These are phyloP conservation scores for Diacronema lutheri DNA, from an alignment of 78 protist genomes.

Conservation along the genomic window DNA sequence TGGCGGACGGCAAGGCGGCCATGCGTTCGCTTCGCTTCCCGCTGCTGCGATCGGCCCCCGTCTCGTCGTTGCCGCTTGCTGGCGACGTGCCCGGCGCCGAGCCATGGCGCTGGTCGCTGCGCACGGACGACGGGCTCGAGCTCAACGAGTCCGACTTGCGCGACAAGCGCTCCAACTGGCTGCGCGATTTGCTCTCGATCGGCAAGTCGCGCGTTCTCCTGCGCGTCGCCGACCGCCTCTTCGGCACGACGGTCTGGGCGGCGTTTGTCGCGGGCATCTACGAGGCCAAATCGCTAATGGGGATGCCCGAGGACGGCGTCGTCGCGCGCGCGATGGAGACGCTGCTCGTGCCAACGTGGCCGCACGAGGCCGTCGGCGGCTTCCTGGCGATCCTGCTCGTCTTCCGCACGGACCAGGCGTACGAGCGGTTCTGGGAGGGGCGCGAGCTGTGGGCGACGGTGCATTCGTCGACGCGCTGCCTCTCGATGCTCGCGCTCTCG, in stretches of 20 bases:
- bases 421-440: no score
- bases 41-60: no score
- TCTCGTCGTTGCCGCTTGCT: no score
- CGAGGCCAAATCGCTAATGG: not conserved
- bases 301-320: not conserved
- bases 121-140: conserved; percentile 13
- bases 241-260: not conserved
- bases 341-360: not conserved
- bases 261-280: not conserved
- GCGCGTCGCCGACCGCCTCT: conserved; percentile 1
- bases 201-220: not conserved
- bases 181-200: conserved; percentile 19
- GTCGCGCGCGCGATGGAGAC: not conserved
- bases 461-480: no score
- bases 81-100: no score
- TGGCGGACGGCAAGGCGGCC: no score
- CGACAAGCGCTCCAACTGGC: conserved; percentile 19
- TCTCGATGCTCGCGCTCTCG: no score
- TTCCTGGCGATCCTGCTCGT: not conserved
- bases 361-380: conserved; percentile 27
- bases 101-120: not conserved
- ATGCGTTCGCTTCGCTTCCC: no score
- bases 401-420: no score
- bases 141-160: not conserved
- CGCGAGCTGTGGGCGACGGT: not conserved